Base-by-base conservation (phyloP, 2,329 filamentous ascomycete species). In the Bipolaris oryzae region DNA sequence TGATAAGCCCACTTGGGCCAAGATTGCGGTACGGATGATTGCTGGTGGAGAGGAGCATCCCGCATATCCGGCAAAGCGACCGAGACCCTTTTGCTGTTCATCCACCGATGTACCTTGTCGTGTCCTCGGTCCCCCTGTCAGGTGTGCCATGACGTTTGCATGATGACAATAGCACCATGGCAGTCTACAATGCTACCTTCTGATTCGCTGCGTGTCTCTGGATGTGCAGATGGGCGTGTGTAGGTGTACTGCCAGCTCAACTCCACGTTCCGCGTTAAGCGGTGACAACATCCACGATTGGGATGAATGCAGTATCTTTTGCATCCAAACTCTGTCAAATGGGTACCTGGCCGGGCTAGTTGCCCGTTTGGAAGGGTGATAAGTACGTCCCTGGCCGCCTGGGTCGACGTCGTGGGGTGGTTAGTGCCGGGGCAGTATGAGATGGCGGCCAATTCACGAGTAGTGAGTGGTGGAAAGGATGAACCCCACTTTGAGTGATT, bases 321-420 rank as follows among this genome's bases (percentile, higher is more conserved):
- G 51, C 44, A 35, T 38, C 23, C 31, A 33, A 43, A 21, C 31
- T 28, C 25, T 53, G 33, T n/a, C 20, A 7, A 37, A 54, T 43
- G 45, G 52, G 33, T 43, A 23, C 28, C 28, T 43, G 34, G 21
- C 48, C 53, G 53, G 53, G 33, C 41, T 35, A 55, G 41, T 21
- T 55, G 53, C 53, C 53, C 15, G 47, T 55, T 55, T 55, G 47
- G 48, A 41, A 31, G 34, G 46, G 48, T 46, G 21, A 52, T 52
- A 34, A 34, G 18, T 41, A 48, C 45, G 41, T 21, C 18, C 21
- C 34, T 55, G 53, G 52, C 53, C 53, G 53, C 53, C 42, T 37
- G 45, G 41, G 20, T 46, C 46, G 34, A 45, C 38, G 18, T 35
- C 41, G 34, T 46, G 42, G 42, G 43, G 48, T 34, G 13, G 21